Evolutionary conservation across 2,329 filamentous ascomycete species (phyloP), one percentile per base, ranked within the genome.

Genomic region (Penicillium sp.): DNA sequence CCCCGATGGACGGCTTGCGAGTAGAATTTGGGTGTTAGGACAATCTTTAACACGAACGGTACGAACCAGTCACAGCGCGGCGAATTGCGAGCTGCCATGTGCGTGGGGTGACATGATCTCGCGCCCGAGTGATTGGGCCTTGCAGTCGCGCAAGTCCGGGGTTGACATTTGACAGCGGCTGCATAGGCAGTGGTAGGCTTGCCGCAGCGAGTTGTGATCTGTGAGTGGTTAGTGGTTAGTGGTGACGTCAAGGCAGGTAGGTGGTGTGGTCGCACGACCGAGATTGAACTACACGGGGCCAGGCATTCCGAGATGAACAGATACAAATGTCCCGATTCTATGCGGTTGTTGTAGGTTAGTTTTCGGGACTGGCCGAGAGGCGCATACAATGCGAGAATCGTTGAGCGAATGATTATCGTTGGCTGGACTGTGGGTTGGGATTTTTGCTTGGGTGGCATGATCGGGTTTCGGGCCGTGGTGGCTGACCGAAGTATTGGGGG

Each of bases 191-290:
- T n/a, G n/a, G 19, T 33, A 46, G 31, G 6, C 31, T 9, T 31
- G 31, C 31, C 0, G 7, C 4, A 27, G 24, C 6, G 5, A 5
- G 24, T 27, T 6, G 24, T 27, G 5, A 5, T 5, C 1, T 27
- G 7, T 10, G 27, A 31, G 27, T 31, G 9, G 31, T 31, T 6
- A 31, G 27, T 31, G 9, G 31, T 31, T 6, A 60, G 49, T 58
- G 24, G 35, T 65, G 63, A 65, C 60, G 63, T 57, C 19, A 22
- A 22, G 22, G 52, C 6, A 22, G 24, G 13, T 11, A 9, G 19
- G 53, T 59, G 59, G 55, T 64, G 19, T 55, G 57, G 59, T 65
- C 44, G 13, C 55, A 31, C 27, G 59, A 54, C 60, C 53, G 46
- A 58, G 59, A 54, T 58, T 50, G 47, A 58, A 55, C 55, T 39